Conservation (phyloP, 192 early-diverging fungal genomes). For the Rhizoclosmatium sp. region DNA sequence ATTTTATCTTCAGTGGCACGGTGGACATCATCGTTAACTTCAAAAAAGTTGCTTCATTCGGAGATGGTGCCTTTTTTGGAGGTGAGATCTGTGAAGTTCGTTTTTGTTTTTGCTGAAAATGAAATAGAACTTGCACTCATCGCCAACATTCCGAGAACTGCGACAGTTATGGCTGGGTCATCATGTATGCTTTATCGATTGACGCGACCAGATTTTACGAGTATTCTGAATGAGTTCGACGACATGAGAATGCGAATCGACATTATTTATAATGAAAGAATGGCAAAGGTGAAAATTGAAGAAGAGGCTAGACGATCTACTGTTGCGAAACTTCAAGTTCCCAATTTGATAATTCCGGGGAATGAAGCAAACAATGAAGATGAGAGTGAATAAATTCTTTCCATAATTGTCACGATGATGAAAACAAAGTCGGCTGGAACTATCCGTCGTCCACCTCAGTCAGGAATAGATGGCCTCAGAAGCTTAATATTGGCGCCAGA, state of each 20-base stretch:
- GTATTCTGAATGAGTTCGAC: conserved; percentile 36
- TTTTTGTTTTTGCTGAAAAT: not conserved
- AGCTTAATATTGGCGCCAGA: conserved; percentile 7
- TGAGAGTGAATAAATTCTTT: too few relatives aligned
- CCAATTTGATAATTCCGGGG: too few relatives aligned
- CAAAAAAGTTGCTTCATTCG: conserved; percentile 38
- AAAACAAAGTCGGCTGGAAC: too few relatives aligned
- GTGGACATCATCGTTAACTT: conserved; percentile 51
- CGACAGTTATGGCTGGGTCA: conserved; percentile 24
- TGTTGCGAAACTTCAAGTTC: too few relatives aligned
- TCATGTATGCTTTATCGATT: conserved; percentile 32
- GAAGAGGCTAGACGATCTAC: not conserved
- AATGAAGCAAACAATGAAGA: too few relatives aligned
- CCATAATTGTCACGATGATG: too few relatives aligned
- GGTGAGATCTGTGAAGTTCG: not conserved
- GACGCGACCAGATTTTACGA: conserved; percentile 33
- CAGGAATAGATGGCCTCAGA: not conserved
- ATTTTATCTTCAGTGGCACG: conserved; percentile 50
- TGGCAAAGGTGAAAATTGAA: conserved; percentile 27
- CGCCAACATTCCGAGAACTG: conserved; percentile 40
- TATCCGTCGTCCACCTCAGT: not conserved
- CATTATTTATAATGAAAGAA: conserved; percentile 35
- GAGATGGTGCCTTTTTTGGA: conserved; percentile 55
- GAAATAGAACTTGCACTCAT: conserved; percentile 35
- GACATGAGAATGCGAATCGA: conserved; percentile 36